Evolutionary conservation across 257 asterid species (phyloP).

Genomic region (Anisodus acutangulus): DNA sequence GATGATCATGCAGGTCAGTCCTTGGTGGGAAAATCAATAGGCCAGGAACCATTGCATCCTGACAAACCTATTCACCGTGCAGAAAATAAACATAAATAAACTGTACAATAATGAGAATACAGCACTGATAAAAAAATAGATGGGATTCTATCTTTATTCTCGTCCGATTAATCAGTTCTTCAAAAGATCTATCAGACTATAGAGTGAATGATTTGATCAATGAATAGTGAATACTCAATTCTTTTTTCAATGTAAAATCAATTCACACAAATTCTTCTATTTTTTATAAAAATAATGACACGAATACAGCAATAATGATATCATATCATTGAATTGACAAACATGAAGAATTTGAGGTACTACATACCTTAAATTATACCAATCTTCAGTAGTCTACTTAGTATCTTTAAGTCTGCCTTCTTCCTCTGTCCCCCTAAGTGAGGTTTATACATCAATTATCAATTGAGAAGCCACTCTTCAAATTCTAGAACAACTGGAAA

Average conservation of each 20-base stretch:
- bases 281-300: not conserved
- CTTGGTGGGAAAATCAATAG: constrained; percentile 82
- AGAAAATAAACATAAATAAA: not conserved
- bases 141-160: not conserved
- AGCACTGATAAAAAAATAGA: not conserved
- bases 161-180: no score
- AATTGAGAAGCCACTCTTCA: constrained; percentile 14
- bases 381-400: not conserved
- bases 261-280: not conserved
- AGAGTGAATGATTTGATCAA: not conserved
- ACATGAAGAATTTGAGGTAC: not conserved
- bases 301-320: not conserved
- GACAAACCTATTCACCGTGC: constrained; percentile 53
- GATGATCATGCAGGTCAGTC: constrained; percentile 88
- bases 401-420: not conserved
- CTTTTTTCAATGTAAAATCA: not conserved
- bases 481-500: not conserved
- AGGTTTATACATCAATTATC: not conserved
- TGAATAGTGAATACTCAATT: not conserved
- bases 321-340: not conserved
- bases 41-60: constrained; percentile 80
- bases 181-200: not conserved
- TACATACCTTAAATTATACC: not conserved
- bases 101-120: not conserved
- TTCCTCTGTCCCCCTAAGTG: not conserved